phyloP scores from a whole-genome alignment of 257 asterid genomes.

The Capsicum baccatum region DNA sequence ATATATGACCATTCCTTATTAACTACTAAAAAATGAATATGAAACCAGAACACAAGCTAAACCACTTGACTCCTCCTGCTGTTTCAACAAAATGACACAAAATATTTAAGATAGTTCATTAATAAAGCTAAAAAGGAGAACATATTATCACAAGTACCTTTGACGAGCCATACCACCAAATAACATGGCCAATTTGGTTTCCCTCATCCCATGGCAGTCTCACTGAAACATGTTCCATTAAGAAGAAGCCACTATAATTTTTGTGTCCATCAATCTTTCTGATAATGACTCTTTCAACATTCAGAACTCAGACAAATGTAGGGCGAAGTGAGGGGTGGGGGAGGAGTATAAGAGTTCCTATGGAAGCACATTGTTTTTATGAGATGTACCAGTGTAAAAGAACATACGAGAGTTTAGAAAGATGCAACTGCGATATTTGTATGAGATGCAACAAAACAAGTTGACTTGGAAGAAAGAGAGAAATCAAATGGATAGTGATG shows the following conservation, averaged over 20 bases:
- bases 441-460: not conserved
- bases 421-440: not conserved
- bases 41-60: slow-evolving; percentile 17
- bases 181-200: slow-evolving; percentile 27
- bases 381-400: not conserved
- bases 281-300: slow-evolving; percentile 20
- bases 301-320: not conserved
- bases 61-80: slow-evolving; percentile 7
- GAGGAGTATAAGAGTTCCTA: not conserved
- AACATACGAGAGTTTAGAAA: not conserved
- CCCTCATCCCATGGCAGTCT: slow-evolving; percentile 31
- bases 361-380: not conserved
- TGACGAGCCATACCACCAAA: slow-evolving; percentile 28
- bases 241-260: slow-evolving; percentile 23
- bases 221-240: slow-evolving; percentile 27
- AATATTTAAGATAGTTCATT: slow-evolving; percentile 14
- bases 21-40: slow-evolving; percentile 14
- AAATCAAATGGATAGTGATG: not conserved
- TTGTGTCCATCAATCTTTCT: slow-evolving; percentile 27
- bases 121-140: slow-evolving; percentile 14
- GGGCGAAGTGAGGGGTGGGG: not conserved
- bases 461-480: not conserved
- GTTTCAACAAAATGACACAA: not conserved
- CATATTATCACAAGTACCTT: slow-evolving; percentile 29
- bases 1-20: slow-evolving; percentile 7